A percentile compares a stretch with the other conserved stretches of the same genome.
Conservation (phyloP, 495 filamentous ascomycete genomes). For the Beverwykella pulmonaria region DNA sequence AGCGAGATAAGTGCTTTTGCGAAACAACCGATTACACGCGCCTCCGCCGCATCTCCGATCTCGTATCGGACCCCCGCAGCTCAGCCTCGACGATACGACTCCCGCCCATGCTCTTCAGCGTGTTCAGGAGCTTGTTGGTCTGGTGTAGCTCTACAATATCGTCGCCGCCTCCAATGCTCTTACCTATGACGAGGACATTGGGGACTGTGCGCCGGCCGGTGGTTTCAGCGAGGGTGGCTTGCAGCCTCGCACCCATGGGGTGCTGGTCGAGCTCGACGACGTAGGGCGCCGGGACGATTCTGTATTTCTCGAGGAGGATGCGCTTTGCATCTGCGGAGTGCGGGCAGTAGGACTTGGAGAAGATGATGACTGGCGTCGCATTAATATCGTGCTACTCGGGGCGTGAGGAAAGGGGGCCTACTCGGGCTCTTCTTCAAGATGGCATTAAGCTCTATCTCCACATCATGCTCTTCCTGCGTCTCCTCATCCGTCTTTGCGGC, state of each 20-base stretch:
- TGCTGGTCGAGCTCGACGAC: conserved; percentile 92
- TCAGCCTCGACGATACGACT: conserved; percentile 58
- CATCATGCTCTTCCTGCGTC: conserved; percentile 59
- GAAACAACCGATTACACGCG: background rate
- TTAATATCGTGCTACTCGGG: conserved; percentile 7
- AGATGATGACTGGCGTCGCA: conserved; percentile 72
- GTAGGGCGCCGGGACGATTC: conserved; percentile 76
- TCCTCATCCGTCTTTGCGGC: conserved; percentile 50
- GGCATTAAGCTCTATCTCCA: conserved; percentile 65
- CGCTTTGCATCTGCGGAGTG: conserved; percentile 79
- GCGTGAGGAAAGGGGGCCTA: conserved; percentile 50
- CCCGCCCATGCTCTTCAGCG: conserved; percentile 71
- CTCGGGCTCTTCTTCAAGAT: conserved; percentile 82
- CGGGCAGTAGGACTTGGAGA: conserved; percentile 92
- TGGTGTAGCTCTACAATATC: conserved; percentile 75
- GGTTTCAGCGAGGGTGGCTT: conserved; percentile 65
- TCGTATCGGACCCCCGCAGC: background rate
- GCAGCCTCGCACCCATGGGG: conserved; percentile 69
- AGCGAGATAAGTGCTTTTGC: background rate
- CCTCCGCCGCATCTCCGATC: conserved; percentile 19
- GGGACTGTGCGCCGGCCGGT: conserved; percentile 88
- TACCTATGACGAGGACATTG: conserved; percentile 84
- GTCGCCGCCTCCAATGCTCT: conserved; percentile 89
- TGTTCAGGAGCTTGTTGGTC: conserved; percentile 68
- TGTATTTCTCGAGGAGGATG: conserved; percentile 79